phyloP scores from a whole-genome alignment of 2,329 filamentous ascomycete genomes.

The Pseudogymnoascus sp. region DNA sequence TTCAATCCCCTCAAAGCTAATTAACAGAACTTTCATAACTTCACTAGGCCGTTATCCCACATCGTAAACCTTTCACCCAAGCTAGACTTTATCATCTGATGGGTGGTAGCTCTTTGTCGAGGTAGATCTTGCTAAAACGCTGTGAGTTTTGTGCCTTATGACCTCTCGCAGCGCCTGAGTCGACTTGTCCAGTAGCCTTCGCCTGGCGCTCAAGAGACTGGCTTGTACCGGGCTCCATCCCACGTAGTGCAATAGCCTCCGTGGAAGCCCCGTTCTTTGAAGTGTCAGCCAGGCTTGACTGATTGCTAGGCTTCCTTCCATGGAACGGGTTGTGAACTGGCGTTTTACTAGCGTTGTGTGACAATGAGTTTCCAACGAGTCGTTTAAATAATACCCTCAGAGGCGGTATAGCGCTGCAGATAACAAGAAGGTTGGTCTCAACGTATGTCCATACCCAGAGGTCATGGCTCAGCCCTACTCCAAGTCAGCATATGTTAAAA shows the following conservation, averaged over 20 bases:
- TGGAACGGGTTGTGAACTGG: neutral
- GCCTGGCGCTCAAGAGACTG: neutral
- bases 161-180: neutral
- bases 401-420: neutral
- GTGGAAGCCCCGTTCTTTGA: neutral
- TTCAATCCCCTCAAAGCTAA: neutral
- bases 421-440: conserved; percentile 3
- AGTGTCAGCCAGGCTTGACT: neutral
- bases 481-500: neutral
- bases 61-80: neutral
- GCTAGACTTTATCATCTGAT: neutral
- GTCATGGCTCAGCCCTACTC: neutral
- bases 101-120: conserved; percentile 1
- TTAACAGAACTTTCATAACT: neutral
- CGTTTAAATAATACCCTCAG: neutral
- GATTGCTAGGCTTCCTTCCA: neutral
- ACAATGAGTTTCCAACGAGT: neutral
- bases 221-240: neutral
- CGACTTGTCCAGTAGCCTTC: neutral
- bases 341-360: neutral
- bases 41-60: neutral
- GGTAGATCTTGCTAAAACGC: conserved; percentile 1
- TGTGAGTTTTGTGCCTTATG: neutral
- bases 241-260: neutral
- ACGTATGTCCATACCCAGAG: neutral